A percentile compares a stretch with the other conserved stretches of the same genome.
These are phyloP conservation scores for Stygiomarasmius scandens DNA, from an alignment of 1,284 basidiomycete species.

Conservation along the genomic window DNA sequence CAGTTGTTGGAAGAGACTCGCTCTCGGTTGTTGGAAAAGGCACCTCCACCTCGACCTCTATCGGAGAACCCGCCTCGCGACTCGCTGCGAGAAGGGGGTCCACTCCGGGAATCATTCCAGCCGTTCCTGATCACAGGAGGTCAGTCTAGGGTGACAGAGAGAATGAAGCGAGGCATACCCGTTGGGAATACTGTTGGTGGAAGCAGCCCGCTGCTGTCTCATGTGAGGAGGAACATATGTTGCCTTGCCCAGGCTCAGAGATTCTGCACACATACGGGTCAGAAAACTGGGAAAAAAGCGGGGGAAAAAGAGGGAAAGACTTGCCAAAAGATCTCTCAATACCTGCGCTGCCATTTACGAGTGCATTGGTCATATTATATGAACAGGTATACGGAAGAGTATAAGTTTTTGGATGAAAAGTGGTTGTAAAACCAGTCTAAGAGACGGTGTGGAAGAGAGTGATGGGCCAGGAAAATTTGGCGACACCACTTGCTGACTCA, in stretches of 20 bases:
- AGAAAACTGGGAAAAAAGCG: slow-evolving; percentile 16
- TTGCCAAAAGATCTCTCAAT: slow-evolving; percentile 84
- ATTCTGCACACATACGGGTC: slow-evolving; percentile 34
- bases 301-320: slow-evolving; percentile 35
- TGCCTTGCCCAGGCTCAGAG: slow-evolving; percentile 80
- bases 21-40: slow-evolving; percentile 31
- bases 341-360: slow-evolving; percentile 76
- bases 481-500: not conserved
- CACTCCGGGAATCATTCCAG: slow-evolving; percentile 71
- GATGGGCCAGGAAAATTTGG: slow-evolving; percentile 5
- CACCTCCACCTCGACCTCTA: slow-evolving; percentile 49
- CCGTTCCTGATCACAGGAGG: slow-evolving; percentile 49
- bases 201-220: slow-evolving; percentile 82
- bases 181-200: slow-evolving; percentile 44
- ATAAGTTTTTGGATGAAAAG: slow-evolving; percentile 3
- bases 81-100: slow-evolving; percentile 49
- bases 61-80: slow-evolving; percentile 39
- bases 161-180: slow-evolving; percentile 50
- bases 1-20: slow-evolving; percentile 30
- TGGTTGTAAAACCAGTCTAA: slow-evolving; percentile 14
- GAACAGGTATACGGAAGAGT: slow-evolving; percentile 28
- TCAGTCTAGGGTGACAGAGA: slow-evolving; percentile 19
- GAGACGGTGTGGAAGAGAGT: slow-evolving; percentile 15
- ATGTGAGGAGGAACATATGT: slow-evolving; percentile 94
- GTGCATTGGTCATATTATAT: slow-evolving; percentile 85